These are phyloP conservation scores for Trichoderma simmonsii DNA, from an alignment of 2,329 filamentous ascomycete genomes.

Conservation along the genomic window DNA sequence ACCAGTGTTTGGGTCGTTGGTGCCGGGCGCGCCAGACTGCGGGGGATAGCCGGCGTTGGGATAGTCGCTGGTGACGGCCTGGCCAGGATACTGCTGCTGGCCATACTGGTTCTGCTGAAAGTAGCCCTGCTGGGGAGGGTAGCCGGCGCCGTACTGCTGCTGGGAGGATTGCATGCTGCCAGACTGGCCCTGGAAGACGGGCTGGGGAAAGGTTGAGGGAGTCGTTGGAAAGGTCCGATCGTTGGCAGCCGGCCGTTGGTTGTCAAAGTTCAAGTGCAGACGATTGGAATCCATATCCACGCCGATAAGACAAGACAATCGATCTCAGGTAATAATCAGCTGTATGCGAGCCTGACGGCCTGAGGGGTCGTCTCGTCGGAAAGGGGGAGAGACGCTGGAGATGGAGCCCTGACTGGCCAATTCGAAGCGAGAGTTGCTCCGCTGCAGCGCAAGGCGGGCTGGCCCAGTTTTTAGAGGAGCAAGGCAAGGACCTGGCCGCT, in stretches of 20 bases:
- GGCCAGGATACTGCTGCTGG: slow-evolving; percentile 37
- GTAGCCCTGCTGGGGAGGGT: slow-evolving; percentile 48
- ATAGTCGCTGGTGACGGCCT: slow-evolving; percentile 46
- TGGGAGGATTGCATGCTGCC: slow-evolving; percentile 20
- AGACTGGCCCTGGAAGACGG: slow-evolving; percentile 58
- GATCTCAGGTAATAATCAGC: neutral
- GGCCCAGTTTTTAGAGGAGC: slow-evolving; percentile 8
- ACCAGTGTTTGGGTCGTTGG: slow-evolving; percentile 83
- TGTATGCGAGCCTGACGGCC: slow-evolving; percentile 19
- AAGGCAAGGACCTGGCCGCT: neutral
- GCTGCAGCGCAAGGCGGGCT: slow-evolving; percentile 8
- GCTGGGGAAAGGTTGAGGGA: slow-evolving; percentile 93
- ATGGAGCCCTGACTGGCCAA: slow-evolving; percentile 13
- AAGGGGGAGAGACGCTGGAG: slow-evolving; percentile 9
- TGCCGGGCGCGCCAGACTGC: slow-evolving; percentile 55
- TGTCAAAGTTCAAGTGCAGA: slow-evolving; percentile 66
- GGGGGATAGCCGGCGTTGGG: slow-evolving; percentile 46
- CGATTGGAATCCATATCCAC: slow-evolving; percentile 50
- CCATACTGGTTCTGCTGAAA: slow-evolving; percentile 61
- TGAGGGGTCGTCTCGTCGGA: slow-evolving; percentile 19
- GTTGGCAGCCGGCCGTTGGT: slow-evolving; percentile 58
- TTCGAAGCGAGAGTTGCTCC: slow-evolving; percentile 5
- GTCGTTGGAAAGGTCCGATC: slow-evolving; percentile 80
- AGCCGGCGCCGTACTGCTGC: slow-evolving; percentile 48
- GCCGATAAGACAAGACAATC: slow-evolving; percentile 10